phyloP scores from a whole-genome alignment of 345 rosid genomes.

The Eutrema japonicum region DNA sequence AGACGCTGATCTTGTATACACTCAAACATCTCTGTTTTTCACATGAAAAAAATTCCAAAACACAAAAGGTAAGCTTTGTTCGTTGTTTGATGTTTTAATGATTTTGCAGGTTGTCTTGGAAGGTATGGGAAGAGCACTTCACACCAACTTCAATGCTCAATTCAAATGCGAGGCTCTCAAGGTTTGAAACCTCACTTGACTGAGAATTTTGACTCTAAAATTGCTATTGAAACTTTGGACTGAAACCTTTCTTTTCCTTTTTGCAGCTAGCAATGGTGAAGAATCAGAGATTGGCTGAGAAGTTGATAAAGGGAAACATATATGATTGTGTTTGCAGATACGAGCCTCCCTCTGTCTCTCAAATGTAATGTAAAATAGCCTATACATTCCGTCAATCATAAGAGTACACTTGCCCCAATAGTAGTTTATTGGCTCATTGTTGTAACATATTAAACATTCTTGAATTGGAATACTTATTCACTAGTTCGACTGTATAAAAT shows the following conservation, averaged over 20 bases:
- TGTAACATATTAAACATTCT: slow-evolving; percentile 24
- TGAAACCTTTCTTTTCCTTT: slow-evolving; percentile 10
- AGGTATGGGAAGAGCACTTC: slow-evolving; percentile 99
- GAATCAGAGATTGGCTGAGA: slow-evolving; percentile 95
- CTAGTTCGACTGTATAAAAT: not conserved
- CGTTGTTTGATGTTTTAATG: slow-evolving; percentile 24
- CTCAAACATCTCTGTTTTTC: slow-evolving; percentile 12
- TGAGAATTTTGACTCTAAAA: not conserved
- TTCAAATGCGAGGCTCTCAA: slow-evolving; percentile 89
- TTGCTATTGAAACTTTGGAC: not conserved
- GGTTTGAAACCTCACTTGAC: slow-evolving; percentile 50
- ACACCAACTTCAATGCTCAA: slow-evolving; percentile 80
- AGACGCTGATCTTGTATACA: slow-evolving; percentile 89
- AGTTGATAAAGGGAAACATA: slow-evolving; percentile 79
- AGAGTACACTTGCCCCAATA: slow-evolving; percentile 8
- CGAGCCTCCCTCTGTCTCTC: slow-evolving; percentile 53
- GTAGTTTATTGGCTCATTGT: slow-evolving; percentile 14
- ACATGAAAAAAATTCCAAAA: not conserved
- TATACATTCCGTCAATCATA: not conserved
- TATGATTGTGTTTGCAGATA: slow-evolving; percentile 94
- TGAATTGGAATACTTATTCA: not conserved
- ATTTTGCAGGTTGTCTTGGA: slow-evolving; percentile 80
- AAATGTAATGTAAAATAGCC: slow-evolving; percentile 22
- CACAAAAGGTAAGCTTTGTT: not conserved
- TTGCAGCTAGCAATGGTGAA: slow-evolving; percentile 99